Evolutionary conservation across 2,329 filamentous ascomycete species (phyloP), one percentile per base, ranked within the genome.

Genomic region (Cylindrodendrum hubeiense): DNA sequence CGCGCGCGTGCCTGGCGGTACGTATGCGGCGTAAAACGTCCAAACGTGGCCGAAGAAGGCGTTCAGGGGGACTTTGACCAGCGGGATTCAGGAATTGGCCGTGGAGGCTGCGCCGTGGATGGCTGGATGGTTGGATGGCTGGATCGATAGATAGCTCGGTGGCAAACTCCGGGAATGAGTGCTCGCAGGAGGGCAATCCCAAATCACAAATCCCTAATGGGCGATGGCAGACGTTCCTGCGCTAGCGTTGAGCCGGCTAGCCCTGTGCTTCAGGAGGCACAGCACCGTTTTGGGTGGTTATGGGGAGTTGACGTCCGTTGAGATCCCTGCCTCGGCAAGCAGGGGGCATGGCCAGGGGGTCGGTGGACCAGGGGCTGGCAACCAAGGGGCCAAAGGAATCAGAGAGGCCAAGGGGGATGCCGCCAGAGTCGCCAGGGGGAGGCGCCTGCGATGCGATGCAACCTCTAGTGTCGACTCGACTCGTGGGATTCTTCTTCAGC

Each of bases 371-470:
- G 28, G 24, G 44, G 33, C 17, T 7, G 39, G 5, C 13, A 24
- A 57, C 21, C 51, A 41, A 28, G 34, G 53, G 15, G 26, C n/a
- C 33, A 12, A n/a, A n/a, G 37, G 37, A 39, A 39, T 15, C 37
- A 39, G n/a, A 39, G 28, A 30, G 28, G 28, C 28, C 28, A 30
- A 39, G 37, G 15, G 46, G 28, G 47, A 49, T n/a, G 60, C 41
- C 39, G 34, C 34, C 34, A 15, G 50, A 41, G 58, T 43, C 50
- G 58, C n/a, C 58, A 51, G 58, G 51, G 51, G 59, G 43, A 52
- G 53, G 51, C 26, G 53, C 46, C 39, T 46, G 44, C 53, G 60
- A 57, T 51, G 44, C 56, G 37, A 58, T 52, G 60, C 53, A 58
- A 28, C 54, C 37, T 53, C 30, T 46, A 49, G 41, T 49, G 58